Evolutionary conservation across 768 basidiomycete species (phyloP), one percentile per base, ranked within the genome.

Genomic region (Boletus eberwhitei): DNA sequence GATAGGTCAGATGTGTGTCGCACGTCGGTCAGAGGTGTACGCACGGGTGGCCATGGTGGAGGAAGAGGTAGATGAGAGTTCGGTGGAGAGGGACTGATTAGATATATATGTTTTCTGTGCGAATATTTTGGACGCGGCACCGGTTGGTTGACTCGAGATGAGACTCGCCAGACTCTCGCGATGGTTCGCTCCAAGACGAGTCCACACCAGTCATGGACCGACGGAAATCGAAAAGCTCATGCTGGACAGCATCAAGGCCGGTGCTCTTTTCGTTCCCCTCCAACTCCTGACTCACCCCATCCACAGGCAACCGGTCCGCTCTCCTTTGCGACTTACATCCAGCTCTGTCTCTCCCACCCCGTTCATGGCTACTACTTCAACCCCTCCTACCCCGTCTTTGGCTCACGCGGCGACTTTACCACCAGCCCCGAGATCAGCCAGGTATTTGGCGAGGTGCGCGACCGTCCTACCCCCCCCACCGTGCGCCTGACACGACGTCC

Each of bases 391-490:
- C 77, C 83, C 40, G 87, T 98, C 3, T 92, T 99, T 64, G 97
- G 97, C 13, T 59, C 82, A 0, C 76, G 79, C 39, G 97, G 97
- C 6, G 97, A 99, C 75, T 99, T 98, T 65, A 88, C 90, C 21
- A 99, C 97, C 12, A 93, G 90, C 62, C 97, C 96, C 2, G 97
- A 99, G 70, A 98, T 99, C 50, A 90, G 85, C 62, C 94, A 98
- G 68, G 83, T 91, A 1, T 98, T 98, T 68, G 97, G 97, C 55
- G 96, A 99, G 85, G 96, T 94, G 66, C 59, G 82, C 70, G 41
- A 38, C 53, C 24, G 24, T 19, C 17, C n/a, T 36, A 13, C 7
- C 14, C 6, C 46, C 22, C 8, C 8, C 3, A 34, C 22, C 22
- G 4, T 46, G 5, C 8, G 8, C 35, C 21, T 41, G 4, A 58